These are phyloP conservation scores for Boletus reticuloceps DNA, from an alignment of 768 basidiomycete genomes.

Conservation along the genomic window DNA sequence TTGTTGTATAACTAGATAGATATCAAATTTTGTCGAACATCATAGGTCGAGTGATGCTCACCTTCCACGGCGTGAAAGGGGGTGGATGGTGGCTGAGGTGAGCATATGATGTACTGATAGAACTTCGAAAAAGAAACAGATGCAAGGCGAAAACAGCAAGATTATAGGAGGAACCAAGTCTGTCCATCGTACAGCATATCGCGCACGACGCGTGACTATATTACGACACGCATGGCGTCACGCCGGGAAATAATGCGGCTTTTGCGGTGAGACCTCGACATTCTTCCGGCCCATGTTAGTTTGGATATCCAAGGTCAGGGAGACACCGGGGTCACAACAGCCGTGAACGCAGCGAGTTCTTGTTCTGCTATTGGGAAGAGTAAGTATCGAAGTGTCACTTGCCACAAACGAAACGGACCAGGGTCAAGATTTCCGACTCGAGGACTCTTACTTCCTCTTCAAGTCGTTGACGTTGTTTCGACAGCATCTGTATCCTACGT, in stretches of 20 bases:
- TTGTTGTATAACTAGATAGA: not conserved
- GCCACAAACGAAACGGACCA: constrained; percentile 37
- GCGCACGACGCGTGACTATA: not conserved
- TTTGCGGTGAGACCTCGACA: not conserved
- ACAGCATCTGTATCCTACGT: constrained; percentile 59
- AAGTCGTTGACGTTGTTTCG: constrained; percentile 63
- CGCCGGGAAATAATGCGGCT: not conserved
- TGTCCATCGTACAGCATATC: not conserved
- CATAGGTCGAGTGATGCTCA: not conserved
- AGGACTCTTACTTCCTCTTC: constrained; percentile 60
- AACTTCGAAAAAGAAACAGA: not conserved
- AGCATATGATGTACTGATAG: not conserved
- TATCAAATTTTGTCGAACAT: not conserved
- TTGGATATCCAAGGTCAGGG: not conserved
- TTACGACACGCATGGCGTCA: not conserved
- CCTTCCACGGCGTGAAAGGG: not conserved
- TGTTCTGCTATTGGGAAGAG: constrained; percentile 19
- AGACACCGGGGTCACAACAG: not conserved
- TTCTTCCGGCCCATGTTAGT: not conserved
- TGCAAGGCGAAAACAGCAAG: not conserved
- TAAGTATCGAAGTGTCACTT: constrained; percentile 1
- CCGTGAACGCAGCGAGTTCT: constrained; percentile 6
- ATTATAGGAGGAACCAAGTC: not conserved
- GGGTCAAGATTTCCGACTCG: constrained; percentile 57
- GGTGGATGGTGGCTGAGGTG: not conserved